Conservation (phyloP, 805 yeast genomes). For the Sugiyamaella boreocaroliniensis region DNA sequence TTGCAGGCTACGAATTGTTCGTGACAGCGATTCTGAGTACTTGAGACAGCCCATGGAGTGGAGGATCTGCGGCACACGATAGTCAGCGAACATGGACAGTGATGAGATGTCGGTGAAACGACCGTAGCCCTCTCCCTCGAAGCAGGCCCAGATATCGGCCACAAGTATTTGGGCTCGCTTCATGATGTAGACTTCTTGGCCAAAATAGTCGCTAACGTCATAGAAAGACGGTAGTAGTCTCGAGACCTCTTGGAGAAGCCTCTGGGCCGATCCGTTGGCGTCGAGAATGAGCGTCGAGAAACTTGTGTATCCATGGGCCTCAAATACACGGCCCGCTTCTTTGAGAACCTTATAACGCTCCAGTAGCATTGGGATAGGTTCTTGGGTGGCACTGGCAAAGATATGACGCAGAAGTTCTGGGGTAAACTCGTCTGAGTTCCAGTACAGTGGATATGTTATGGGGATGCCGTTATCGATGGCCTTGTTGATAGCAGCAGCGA, state of each 20-base stretch:
- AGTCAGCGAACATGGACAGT: slow-evolving; percentile 42
- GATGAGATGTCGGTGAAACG: slow-evolving; percentile 34
- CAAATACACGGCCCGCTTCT: slow-evolving; percentile 33
- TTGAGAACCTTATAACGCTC: slow-evolving; percentile 31
- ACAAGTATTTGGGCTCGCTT: slow-evolving; percentile 41
- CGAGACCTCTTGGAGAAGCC: slow-evolving; percentile 28
- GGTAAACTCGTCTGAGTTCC: slow-evolving; percentile 28
- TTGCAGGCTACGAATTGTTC: slow-evolving; percentile 18
- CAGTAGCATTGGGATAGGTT: slow-evolving; percentile 31
- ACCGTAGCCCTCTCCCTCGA: slow-evolving; percentile 33
- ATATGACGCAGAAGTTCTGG: slow-evolving; percentile 21
- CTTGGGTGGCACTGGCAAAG: slow-evolving; percentile 31
- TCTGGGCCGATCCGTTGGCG: slow-evolving; percentile 30
- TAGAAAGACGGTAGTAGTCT: slow-evolving; percentile 29
- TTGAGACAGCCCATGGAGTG: slow-evolving; percentile 31
- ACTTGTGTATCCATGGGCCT: not conserved
- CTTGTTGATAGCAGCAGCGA: slow-evolving; percentile 38
- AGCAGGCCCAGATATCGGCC: slow-evolving; percentile 41
- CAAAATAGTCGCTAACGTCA: slow-evolving; percentile 29
- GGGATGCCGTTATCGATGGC: slow-evolving; percentile 36
- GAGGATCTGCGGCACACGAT: slow-evolving; percentile 41
- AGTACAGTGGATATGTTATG: slow-evolving; percentile 33
- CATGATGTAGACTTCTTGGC: slow-evolving; percentile 27
- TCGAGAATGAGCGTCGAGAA: slow-evolving; percentile 13
- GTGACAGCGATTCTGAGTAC: slow-evolving; percentile 27